Base-by-base conservation (phyloP, 2,329 filamentous ascomycete species). In the Incumbomyces delicatus region DNA sequence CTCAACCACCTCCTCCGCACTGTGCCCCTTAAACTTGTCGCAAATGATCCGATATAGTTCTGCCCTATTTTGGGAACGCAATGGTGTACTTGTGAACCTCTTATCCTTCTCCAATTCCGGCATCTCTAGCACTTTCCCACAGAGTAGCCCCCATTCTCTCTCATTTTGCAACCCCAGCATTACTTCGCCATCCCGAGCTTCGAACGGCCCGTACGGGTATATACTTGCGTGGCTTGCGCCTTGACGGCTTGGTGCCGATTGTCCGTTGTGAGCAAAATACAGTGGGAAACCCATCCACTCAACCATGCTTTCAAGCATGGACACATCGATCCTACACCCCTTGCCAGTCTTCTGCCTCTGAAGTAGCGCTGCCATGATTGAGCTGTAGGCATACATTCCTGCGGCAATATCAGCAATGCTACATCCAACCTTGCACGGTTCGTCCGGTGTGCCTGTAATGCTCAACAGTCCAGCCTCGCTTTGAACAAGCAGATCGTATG, bases 121-220 rank as follows among this genome's bases (percentile, higher is more conserved):
- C 37, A 70, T 61, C 0, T 60, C 63, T 3, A 78, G 60, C 1
- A 78, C 73, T 2, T 65, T 56, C 0, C 58, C 57, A 47, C 73
- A 76, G 11, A 78, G 67, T 5, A 62, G 72, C 1, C 53, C 60
- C 74, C 74, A 77, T 53, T 78, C 76, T 2, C 74, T 63, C 60
- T 77, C 75, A 49, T 78, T 78, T 53, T 79, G 76, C 17, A 78
- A 66, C 0, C 74, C 75, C 3, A 78, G 59, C 72, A 77, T 77
- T 12, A 78, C 74, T 0, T 69, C 66, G 0, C 66, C 66, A 0
- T 66, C 68, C 8, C 68, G 67, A 0, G 69, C 70, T 31, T 69
- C 60, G 39, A 78, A 78, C 0, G 74, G 74, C 0, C 75, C 75
- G 40, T 78, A 78, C 0, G 75, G 76, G 49, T 77, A 78, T 5